These are phyloP conservation scores for Cutaneotrichosporon sp. DNA, from an alignment of 1,284 basidiomycete genomes.

Conservation along the genomic window DNA sequence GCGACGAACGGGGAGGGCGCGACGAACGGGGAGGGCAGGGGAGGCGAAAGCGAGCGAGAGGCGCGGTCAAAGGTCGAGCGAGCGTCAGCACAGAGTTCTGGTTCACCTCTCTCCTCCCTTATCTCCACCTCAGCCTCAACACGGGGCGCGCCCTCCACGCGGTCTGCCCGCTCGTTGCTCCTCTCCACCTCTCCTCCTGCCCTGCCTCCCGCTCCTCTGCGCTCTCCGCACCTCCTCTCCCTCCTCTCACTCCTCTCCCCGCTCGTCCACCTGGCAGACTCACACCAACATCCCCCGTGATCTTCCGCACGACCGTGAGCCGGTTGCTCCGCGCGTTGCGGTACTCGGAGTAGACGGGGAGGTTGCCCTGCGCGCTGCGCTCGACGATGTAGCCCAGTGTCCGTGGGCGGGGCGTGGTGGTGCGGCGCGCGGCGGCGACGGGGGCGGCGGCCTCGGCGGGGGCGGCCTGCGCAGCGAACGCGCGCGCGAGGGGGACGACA, in stretches of 20 bases:
- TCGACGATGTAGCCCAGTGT: conserved; percentile 23
- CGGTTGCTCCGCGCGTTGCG: conserved; percentile 33
- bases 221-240: not conserved
- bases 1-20: no score
- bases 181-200: no score
- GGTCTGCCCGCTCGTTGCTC: no score
- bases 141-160: no score
- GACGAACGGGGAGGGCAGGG: no score
- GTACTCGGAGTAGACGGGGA: conserved; percentile 45
- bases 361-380: conserved; percentile 26
- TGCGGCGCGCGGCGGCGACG: not conserved
- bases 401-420: not conserved
- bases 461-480: not conserved
- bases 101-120: no score
- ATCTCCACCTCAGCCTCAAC: no score
- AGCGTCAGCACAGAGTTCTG: no score
- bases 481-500: not conserved
- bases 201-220: not conserved
- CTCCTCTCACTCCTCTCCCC: not conserved
- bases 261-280: no score
- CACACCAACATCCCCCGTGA: conserved; percentile 32
- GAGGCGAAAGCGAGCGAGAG: no score
- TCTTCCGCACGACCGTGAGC: conserved; percentile 36
- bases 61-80: no score
- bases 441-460: not conserved